Percentiles rank a stretch among this genome's conserved stretches.
Conservation (phyloP, 2,329 filamentous ascomycete genomes). For the Fusarium guadeloupense region DNA sequence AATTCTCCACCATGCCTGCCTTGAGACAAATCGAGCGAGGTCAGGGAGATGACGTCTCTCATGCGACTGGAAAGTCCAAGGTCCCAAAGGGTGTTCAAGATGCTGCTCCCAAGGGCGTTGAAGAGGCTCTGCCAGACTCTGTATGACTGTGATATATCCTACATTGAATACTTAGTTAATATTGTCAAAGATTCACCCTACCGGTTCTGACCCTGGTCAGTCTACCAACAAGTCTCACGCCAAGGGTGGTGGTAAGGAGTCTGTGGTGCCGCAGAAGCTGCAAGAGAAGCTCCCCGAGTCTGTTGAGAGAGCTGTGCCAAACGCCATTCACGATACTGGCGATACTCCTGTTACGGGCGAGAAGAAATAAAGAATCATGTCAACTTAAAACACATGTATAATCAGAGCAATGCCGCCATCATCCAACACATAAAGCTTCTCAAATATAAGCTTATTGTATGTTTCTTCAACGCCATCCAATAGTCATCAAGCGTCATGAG, state of each 20-base stretch:
- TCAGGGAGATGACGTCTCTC: constrained; percentile 4
- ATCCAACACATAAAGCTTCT: too few relatives aligned
- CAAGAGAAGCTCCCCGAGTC: constrained; percentile 39
- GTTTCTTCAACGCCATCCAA: too few relatives aligned
- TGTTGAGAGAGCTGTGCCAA: constrained; percentile 36
- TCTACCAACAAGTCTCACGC: constrained; percentile 35
- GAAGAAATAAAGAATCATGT: constrained; percentile 11
- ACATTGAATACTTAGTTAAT: neutral
- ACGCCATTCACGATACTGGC: constrained; percentile 34
- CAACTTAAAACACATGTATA: too few relatives aligned
- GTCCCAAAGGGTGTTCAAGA: constrained; percentile 21
- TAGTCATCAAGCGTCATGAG: neutral
- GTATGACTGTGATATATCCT: neutral
- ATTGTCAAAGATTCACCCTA: constrained; percentile 30
- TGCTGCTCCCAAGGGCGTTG: constrained; percentile 15
- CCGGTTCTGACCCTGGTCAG: constrained; percentile 18
- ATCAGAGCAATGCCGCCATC: too few relatives aligned
- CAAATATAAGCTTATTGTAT: too few relatives aligned
- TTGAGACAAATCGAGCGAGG: constrained; percentile 12
- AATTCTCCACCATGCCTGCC: constrained; percentile 1
- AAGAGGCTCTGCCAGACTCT: constrained; percentile 31
- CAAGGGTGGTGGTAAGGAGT: constrained; percentile 32
- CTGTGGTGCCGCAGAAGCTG: constrained; percentile 36
- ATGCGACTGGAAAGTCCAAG: constrained; percentile 28
- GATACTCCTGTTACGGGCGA: constrained; percentile 16